Conservation (phyloP, 148 eudicot species). For the Persicaria tinctoria region DNA sequence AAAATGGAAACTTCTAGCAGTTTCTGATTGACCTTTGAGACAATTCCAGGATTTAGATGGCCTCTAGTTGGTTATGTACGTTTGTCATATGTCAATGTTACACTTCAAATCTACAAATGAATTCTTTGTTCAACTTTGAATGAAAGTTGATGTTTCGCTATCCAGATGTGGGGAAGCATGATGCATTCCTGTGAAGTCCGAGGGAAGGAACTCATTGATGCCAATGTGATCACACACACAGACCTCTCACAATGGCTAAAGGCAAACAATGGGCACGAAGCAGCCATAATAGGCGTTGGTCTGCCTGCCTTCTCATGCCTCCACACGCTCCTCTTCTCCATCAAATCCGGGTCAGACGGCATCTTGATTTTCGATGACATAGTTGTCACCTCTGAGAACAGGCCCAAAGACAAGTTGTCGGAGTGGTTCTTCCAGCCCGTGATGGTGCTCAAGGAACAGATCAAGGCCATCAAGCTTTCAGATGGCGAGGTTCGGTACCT, state of each 20-base stretch:
- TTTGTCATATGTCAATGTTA: not conserved
- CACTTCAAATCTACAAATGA: not conserved
- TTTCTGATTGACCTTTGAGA: not conserved
- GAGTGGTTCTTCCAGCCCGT: conserved; percentile 95
- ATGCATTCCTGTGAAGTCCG: conserved; percentile 53
- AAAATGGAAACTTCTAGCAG: not conserved
- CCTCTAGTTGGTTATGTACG: not conserved
- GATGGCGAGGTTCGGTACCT: conserved; percentile 59
- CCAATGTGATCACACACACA: conserved; percentile 35
- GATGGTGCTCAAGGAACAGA: conserved; percentile 80
- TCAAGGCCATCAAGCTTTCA: conserved; percentile 42
- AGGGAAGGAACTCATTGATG: conserved; percentile 61
- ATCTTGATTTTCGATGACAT: conserved; percentile 48
- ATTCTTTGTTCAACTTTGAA: not conserved
- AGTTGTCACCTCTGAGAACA: conserved; percentile 53
- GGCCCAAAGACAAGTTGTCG: conserved; percentile 65
- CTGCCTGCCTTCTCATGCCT: conserved; percentile 63
- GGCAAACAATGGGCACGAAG: conserved; percentile 49
- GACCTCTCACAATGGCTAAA: conserved; percentile 80
- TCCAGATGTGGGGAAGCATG: conserved; percentile 73
- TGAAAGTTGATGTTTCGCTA: not conserved
- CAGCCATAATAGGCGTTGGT: conserved; percentile 55
- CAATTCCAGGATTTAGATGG: not conserved
- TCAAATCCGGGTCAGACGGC: conserved; percentile 57
- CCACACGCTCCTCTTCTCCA: conserved; percentile 45